A percentile compares a stretch with the other conserved stretches of the same genome.
phyloP scores from a whole-genome alignment of 176 grass and related monocot species.

The Hyparrhenia diplandra region DNA sequence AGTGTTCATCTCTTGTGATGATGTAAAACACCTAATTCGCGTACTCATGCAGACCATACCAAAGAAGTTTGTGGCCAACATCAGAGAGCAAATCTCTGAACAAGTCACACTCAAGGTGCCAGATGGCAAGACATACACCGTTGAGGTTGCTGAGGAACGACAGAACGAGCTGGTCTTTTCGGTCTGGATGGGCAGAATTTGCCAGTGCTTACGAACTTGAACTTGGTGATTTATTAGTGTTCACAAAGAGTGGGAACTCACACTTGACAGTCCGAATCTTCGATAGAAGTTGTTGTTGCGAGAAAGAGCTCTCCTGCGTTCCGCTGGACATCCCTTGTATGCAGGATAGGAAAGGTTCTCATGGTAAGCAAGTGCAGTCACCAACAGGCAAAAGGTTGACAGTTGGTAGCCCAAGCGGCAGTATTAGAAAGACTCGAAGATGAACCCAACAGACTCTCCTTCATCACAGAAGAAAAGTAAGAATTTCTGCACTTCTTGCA shows the following conservation, averaged over 20 bases:
- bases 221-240: constrained; percentile 29
- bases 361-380: too few relatives aligned
- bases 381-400: too few relatives aligned
- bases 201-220: constrained; percentile 9
- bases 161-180: constrained; percentile 17
- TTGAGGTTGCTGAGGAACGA: constrained; percentile 19
- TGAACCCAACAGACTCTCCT: background rate
- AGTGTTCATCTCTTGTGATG: background rate
- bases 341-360: too few relatives aligned
- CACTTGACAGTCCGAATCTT: constrained; percentile 50
- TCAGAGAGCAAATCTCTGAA: constrained; percentile 27
- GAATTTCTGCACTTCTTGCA: background rate
- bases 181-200: constrained; percentile 45
- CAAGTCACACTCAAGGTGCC: constrained; percentile 38
- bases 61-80: constrained; percentile 32
- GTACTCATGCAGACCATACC: constrained; percentile 35
- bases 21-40: background rate
- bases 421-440: background rate
- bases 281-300: constrained; percentile 12
- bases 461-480: constrained; percentile 9
- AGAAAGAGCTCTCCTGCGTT: constrained; percentile 33
- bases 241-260: constrained; percentile 32
- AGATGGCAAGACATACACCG: constrained; percentile 11
- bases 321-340: background rate
- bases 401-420: background rate